Evolutionary conservation across 2,329 filamentous ascomycete genomes (phyloP).

Genomic region (Phoma sp.): DNA sequence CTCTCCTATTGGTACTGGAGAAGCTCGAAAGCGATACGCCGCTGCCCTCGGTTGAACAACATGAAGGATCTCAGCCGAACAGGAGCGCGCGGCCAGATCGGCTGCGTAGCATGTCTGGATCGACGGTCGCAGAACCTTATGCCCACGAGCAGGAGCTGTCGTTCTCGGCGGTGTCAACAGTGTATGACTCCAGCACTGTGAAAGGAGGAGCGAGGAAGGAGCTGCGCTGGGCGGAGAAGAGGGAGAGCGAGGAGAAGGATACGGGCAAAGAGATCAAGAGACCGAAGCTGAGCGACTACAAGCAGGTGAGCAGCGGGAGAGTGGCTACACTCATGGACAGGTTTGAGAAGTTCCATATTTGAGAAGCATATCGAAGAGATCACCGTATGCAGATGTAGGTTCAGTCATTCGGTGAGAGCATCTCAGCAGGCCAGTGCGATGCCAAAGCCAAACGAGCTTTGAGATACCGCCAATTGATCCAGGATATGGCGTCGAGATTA

Average conservation of each 20-base stretch:
- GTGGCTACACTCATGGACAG: slow-evolving; percentile 12
- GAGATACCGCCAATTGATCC: too few species aligned
- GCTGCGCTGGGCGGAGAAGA: slow-evolving; percentile 1
- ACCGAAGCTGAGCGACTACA: slow-evolving; percentile 2
- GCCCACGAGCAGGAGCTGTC: not conserved
- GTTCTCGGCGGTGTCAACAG: not conserved
- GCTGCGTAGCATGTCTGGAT: slow-evolving; percentile 7
- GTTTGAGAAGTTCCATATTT: slow-evolving; percentile 11
- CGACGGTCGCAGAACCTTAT: not conserved
- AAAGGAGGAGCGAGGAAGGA: not conserved
- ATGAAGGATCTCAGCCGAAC: not conserved
- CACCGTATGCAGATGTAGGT: too few species aligned
- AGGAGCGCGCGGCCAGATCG: not conserved
- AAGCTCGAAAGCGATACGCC: not conserved
- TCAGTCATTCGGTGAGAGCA: too few species aligned
- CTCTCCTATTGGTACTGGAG: not conserved
- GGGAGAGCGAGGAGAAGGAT: not conserved
- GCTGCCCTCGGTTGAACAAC: not conserved
- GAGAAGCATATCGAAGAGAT: not conserved
- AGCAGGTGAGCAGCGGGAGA: slow-evolving; percentile 8
- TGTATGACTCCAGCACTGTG: not conserved
- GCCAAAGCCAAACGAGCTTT: too few species aligned
- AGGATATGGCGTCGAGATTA: too few species aligned
- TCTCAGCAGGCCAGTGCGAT: too few species aligned
- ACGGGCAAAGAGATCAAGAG: not conserved